Percentiles rank a stretch among this genome's conserved stretches.
phyloP scores from a whole-genome alignment of 2,329 filamentous ascomycete genomes.

The Coniochaeta hoffmannii region DNA sequence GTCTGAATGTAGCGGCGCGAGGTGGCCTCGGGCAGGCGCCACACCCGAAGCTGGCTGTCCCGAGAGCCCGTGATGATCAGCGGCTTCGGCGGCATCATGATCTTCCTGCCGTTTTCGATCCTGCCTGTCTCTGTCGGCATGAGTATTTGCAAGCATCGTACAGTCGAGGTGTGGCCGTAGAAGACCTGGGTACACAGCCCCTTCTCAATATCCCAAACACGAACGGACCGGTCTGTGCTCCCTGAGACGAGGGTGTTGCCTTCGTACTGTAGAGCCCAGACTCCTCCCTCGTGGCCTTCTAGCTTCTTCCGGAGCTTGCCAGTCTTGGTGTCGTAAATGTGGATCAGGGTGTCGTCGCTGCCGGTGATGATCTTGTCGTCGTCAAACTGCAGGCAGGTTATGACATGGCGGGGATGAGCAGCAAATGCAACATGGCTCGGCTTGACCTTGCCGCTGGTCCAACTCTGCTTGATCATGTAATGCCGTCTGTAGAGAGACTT shows the following conservation, averaged over 20 bases:
- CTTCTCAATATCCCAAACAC: slow-evolving; percentile 97
- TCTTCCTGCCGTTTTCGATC: slow-evolving; percentile 60
- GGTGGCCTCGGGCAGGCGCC: slow-evolving; percentile 79
- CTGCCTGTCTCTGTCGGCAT: slow-evolving; percentile 75
- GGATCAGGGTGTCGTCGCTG: slow-evolving; percentile 94
- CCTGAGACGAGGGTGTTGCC: slow-evolving; percentile 93
- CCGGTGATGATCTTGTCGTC: slow-evolving; percentile 97
- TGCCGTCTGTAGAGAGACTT: slow-evolving; percentile 95
- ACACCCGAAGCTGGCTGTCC: slow-evolving; percentile 88
- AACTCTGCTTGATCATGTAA: slow-evolving; percentile 81
- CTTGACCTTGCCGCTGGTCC: slow-evolving; percentile 80
- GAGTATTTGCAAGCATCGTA: slow-evolving; percentile 89
- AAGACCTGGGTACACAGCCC: slow-evolving; percentile 92
- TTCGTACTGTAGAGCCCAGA: slow-evolving; percentile 96
- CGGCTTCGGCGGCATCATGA: slow-evolving; percentile 90
- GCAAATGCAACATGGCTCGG: slow-evolving; percentile 91
- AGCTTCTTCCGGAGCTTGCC: slow-evolving; percentile 77
- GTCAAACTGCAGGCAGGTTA: slow-evolving; percentile 96
- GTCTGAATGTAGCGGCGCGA: slow-evolving; percentile 74
- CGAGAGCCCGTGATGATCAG: slow-evolving; percentile 96
- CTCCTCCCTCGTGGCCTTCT: slow-evolving; percentile 90
- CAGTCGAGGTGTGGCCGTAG: slow-evolving; percentile 94
- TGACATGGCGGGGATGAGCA: slow-evolving; percentile 93
- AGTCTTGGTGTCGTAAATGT: slow-evolving; percentile 96
- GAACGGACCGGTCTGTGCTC: slow-evolving; percentile 92